Evolutionary conservation across 2,329 filamentous ascomycete genomes (phyloP).

Genomic region (Colletotrichum sp.): DNA sequence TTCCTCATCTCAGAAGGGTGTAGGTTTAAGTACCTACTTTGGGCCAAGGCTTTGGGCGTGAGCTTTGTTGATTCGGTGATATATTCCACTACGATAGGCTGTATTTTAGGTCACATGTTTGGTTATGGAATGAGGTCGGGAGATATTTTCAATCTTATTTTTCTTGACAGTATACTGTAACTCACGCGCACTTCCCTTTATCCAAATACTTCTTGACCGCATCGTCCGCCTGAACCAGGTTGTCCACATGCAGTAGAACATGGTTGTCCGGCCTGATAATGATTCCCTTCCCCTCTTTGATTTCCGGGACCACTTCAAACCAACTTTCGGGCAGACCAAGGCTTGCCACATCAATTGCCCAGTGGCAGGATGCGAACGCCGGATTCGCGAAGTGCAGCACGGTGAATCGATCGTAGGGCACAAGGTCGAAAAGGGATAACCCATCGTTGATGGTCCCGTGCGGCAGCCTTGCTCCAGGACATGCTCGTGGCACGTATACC

Average conservation of each 20-base stretch:
- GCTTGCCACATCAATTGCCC: not conserved
- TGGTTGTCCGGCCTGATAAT: slow-evolving; percentile 10
- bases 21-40: not conserved
- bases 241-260: not conserved
- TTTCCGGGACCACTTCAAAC: not conserved
- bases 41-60: slow-evolving; percentile 4
- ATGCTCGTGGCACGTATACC: not conserved
- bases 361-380: not conserved
- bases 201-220: not conserved
- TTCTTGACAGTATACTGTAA: not conserved
- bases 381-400: not conserved
- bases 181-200: not conserved
- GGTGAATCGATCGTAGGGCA: slow-evolving; percentile 12
- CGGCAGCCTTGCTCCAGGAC: slow-evolving; percentile 7
- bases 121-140: not conserved
- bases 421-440: not conserved
- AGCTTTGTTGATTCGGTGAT: not conserved
- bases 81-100: fast-evolving
- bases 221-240: not conserved
- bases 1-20: not conserved
- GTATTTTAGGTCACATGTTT: not conserved
- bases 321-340: not conserved
- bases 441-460: not conserved
- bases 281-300: slow-evolving; percentile 2
- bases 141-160: not conserved